phyloP scores from a whole-genome alignment of 2,329 filamentous ascomycete genomes.

The Fusarium compactum region DNA sequence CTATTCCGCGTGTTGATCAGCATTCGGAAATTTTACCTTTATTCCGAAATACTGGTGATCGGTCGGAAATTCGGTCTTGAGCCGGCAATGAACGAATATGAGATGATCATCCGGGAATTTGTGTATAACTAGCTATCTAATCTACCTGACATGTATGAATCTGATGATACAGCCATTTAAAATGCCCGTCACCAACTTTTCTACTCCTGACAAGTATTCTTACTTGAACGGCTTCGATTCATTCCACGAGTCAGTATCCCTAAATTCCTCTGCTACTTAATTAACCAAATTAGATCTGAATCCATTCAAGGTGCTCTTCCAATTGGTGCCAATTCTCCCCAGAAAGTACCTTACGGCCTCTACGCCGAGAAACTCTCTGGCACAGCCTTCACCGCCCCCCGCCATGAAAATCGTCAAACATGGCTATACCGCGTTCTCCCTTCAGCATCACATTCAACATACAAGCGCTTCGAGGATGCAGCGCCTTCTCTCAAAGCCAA shows the following conservation, averaged over 20 bases:
- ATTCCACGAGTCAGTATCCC: slow-evolving; percentile 73
- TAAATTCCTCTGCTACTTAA: accelerated
- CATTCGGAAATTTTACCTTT: neutral
- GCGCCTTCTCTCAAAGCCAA: slow-evolving; percentile 39
- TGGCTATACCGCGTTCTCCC: slow-evolving; percentile 79
- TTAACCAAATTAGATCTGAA: slow-evolving; percentile 69
- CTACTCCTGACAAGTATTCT: slow-evolving; percentile 67
- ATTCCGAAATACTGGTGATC: neutral
- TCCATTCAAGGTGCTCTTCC: slow-evolving; percentile 80
- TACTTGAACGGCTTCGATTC: slow-evolving; percentile 83
- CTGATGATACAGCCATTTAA: neutral
- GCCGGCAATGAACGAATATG: neutral
- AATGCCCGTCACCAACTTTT: slow-evolving; percentile 41
- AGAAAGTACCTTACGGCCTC: slow-evolving; percentile 80
- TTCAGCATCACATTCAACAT: slow-evolving; percentile 69
- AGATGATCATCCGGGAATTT: neutral
- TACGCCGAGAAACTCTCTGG: slow-evolving; percentile 85
- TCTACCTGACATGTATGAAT: neutral
- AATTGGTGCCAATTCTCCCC: slow-evolving; percentile 81
- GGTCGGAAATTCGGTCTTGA: slow-evolving; percentile 10
- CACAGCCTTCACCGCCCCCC: slow-evolving; percentile 76
- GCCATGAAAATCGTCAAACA: slow-evolving; percentile 75
- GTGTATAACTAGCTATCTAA: neutral
- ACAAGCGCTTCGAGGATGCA: slow-evolving; percentile 34
- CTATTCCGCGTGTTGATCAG: neutral